A percentile compares a stretch with the other conserved stretches of the same genome.
Conservation (phyloP, 1,284 basidiomycete species). For the Xanthoconium separans region DNA sequence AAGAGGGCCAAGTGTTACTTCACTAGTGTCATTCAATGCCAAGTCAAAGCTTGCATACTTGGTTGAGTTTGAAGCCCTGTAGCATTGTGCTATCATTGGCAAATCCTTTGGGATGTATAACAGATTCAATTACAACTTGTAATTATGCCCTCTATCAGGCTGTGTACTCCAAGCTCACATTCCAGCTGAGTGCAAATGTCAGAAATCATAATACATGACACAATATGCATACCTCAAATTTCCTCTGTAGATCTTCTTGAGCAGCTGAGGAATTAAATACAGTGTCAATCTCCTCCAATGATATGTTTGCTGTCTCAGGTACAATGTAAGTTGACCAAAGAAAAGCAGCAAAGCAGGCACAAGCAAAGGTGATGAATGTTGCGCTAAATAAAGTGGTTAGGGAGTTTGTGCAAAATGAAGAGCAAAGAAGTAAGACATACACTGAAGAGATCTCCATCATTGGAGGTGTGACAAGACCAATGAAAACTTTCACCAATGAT, state of each 20-base stretch:
- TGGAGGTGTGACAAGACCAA: conserved; percentile 77
- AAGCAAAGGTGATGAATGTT: conserved; percentile 68
- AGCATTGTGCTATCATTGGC: no score
- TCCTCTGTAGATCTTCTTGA: conserved; percentile 43
- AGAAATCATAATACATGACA: neutral
- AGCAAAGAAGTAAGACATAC: conserved; percentile 32
- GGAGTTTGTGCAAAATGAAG: neutral
- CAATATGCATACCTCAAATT: conserved; percentile 17
- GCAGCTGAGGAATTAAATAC: conserved; percentile 62
- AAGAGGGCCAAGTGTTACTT: no score
- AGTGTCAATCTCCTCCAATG: conserved; percentile 75
- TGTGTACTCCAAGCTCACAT: conserved; percentile 37
- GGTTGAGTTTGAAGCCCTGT: no score
- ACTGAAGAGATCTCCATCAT: conserved; percentile 62
- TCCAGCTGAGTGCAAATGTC: conserved; percentile 35
- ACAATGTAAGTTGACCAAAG: conserved; percentile 67
- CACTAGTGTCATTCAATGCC: no score
- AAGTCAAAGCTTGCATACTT: no score
- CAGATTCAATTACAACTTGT: conserved; percentile 2
- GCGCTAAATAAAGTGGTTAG: conserved; percentile 37
- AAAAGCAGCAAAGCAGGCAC: conserved; percentile 62
- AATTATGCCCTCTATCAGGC: conserved; percentile 28
- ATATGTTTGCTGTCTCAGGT: conserved; percentile 75
- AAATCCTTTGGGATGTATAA: no score
- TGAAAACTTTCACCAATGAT: conserved; percentile 54